Evolutionary conservation across 2,329 filamentous ascomycete genomes (phyloP).

Genomic region (Colletotrichum cereale): DNA sequence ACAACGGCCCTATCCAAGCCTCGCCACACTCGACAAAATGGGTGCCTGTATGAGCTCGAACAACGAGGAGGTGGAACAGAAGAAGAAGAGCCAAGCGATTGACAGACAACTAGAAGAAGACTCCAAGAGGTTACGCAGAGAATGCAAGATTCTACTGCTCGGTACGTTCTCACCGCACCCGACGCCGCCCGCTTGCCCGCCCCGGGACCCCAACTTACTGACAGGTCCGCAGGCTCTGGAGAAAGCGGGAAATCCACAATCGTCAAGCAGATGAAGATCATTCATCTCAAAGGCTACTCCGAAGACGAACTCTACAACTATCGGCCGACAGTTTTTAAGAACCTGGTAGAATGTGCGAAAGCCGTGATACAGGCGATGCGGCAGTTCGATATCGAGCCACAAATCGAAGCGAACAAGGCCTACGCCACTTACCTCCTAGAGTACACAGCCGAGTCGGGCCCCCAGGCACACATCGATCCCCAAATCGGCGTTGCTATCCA

Average conservation of each 20-base stretch:
- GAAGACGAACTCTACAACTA: conserved; percentile 95
- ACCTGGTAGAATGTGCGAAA: conserved; percentile 96
- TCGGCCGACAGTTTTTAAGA: conserved; percentile 97
- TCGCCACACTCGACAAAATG: conserved; percentile 68
- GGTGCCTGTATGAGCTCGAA: conserved; percentile 92
- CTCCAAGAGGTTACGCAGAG: conserved; percentile 88
- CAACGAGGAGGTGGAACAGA: conserved; percentile 89
- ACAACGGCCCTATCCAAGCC: conserved; percentile 10
- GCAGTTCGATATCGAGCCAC: conserved; percentile 88
- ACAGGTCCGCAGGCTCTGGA: conserved; percentile 78
- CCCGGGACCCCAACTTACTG: conserved; percentile 10
- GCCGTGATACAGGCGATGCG: conserved; percentile 91
- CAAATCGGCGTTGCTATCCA: conserved; percentile 86
- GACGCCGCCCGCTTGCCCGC: neutral
- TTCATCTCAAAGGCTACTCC: conserved; percentile 97
- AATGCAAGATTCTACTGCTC: conserved; percentile 98
- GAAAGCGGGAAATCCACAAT: conserved; percentile 99
- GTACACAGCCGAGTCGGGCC: conserved; percentile 91
- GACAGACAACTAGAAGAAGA: conserved; percentile 95
- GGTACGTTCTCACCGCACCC: conserved; percentile 70
- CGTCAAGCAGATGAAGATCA: conserved; percentile 99
- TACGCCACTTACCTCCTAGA: conserved; percentile 85
- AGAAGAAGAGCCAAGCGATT: conserved; percentile 96
- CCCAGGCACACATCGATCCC: conserved; percentile 84
- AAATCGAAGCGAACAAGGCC: conserved; percentile 77